Conservation (phyloP, 805 yeast genomes). For the Cyberlindnera amylophila region DNA sequence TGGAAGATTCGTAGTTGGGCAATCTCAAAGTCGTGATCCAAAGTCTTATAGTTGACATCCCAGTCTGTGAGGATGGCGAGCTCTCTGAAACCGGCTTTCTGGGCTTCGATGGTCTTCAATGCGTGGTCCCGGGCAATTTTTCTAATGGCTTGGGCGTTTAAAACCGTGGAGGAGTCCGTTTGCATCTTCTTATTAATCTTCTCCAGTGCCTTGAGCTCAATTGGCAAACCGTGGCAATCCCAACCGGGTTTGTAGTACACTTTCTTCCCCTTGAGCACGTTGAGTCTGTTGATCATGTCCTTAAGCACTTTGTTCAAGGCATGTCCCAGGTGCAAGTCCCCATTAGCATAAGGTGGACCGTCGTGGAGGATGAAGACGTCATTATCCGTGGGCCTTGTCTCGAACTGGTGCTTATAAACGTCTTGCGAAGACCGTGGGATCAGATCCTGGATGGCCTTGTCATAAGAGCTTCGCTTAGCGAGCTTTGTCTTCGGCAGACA, state of each 20-base stretch:
- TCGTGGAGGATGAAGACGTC: slow-evolving; percentile 74
- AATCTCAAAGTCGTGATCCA: slow-evolving; percentile 66
- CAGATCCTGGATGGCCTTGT: slow-evolving; percentile 37
- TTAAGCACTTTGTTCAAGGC: slow-evolving; percentile 86
- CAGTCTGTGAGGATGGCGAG: slow-evolving; percentile 87
- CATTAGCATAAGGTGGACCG: slow-evolving; percentile 99
- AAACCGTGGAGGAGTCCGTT: slow-evolving; percentile 31
- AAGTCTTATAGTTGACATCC: slow-evolving; percentile 66
- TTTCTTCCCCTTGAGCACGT: slow-evolving; percentile 56
- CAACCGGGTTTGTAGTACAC: slow-evolving; percentile 88
- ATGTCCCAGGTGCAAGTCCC: slow-evolving; percentile 88
- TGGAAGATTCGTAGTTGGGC: slow-evolving; percentile 72
- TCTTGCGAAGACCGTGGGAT: slow-evolving; percentile 53
- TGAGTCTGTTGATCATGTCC: slow-evolving; percentile 76
- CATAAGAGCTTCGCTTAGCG: slow-evolving; percentile 54
- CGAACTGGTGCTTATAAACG: slow-evolving; percentile 63
- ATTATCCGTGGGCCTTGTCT: slow-evolving; percentile 27
- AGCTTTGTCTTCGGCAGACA: slow-evolving; percentile 65
- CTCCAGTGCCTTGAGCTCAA: slow-evolving; percentile 79
- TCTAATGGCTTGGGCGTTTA: slow-evolving; percentile 54
- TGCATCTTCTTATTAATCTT: slow-evolving; percentile 35
- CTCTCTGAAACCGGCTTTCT: slow-evolving; percentile 57
- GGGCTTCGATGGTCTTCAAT: slow-evolving; percentile 55
- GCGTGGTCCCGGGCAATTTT: slow-evolving; percentile 70
- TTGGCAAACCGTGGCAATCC: slow-evolving; percentile 99